Evolutionary conservation across 352 stramenopile species (phyloP), one percentile per base, ranked within the genome.

Genomic region (Globisporangium polare): DNA sequence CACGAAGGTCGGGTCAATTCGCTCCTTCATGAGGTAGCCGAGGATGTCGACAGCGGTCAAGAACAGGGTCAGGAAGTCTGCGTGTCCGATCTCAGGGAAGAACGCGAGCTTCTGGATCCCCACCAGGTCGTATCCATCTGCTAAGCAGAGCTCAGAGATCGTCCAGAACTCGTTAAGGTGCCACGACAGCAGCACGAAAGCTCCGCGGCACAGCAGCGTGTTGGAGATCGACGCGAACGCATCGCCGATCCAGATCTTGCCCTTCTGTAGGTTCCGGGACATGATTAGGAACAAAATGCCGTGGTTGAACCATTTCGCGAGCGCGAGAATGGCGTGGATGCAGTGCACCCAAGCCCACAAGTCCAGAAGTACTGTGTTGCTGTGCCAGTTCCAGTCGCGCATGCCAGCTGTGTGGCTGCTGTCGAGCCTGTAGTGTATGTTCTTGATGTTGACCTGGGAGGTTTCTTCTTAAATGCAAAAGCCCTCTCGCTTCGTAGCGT

Each of bases 221-320:
- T 54, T 65, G 0, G 75, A 80, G 27, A 83, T 66, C 0, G 63
- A 65, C 1, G 68, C 66, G 33, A 80, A 80, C 3, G 70, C 72
- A 31, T 75, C 71, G 3, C 74, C 72, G 12, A 83, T 59, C 75
- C 72, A 83, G 58, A 79, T 57, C 42, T 71, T 64, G 1, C 72
- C 67, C 8, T n/a, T n/a, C n/a, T n/a, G n/a, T n/a, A 54, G 27
- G 29, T 76, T 75, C 33, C 66, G 67, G 10, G 63, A 75, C 10
- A 72, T 68, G 1, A 75, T 59, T 29, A 83, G 60, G 7, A 65
- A 37, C n/a, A n/a, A n/a, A n/a, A n/a, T n/a, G n/a, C n/a, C n/a
- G n/a, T n/a, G n/a, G n/a, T n/a, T n/a, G n/a, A n/a, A n/a, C n/a
- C n/a, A n/a, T n/a, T n/a, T n/a, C n/a, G n/a, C n/a, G n/a, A n/a